These are phyloP conservation scores for Blastomyces parvus DNA, from an alignment of 2,329 filamentous ascomycete species.

Conservation along the genomic window DNA sequence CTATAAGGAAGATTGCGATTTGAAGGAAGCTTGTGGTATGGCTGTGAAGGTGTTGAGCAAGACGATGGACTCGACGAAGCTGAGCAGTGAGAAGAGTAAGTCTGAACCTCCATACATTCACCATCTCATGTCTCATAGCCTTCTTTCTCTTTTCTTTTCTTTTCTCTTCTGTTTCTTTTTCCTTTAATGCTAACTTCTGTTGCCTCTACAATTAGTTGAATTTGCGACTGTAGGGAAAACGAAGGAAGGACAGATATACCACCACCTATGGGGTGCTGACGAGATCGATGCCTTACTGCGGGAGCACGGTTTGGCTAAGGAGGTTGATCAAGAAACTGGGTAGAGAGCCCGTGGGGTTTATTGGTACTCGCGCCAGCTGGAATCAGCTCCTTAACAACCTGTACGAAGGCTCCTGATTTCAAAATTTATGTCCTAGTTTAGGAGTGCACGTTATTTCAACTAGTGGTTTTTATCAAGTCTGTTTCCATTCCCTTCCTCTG, in stretches of 20 bases:
- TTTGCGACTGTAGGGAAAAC: constrained; percentile 97
- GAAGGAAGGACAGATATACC: constrained; percentile 91
- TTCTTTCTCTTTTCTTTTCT: neutral
- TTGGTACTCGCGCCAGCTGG: neutral
- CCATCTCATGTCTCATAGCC: no score
- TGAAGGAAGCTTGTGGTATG: constrained; percentile 94
- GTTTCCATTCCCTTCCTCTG: neutral
- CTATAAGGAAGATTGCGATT: constrained; percentile 94
- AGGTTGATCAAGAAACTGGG: constrained; percentile 55
- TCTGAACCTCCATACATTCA: constrained; percentile 16
- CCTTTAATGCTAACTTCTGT: neutral
- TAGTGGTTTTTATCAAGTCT: neutral
- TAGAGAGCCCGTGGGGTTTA: constrained; percentile 20
- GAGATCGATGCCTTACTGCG: constrained; percentile 91
- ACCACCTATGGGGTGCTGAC: constrained; percentile 92
- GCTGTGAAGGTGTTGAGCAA: constrained; percentile 99
- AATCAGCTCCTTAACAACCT: neutral
- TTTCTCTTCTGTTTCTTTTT: neutral
- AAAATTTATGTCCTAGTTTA: neutral
- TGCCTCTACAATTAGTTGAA: constrained; percentile 55
- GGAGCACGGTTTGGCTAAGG: constrained; percentile 90
- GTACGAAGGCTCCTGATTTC: neutral
- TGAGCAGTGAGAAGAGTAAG: constrained; percentile 98
- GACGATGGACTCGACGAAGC: constrained; percentile 98
- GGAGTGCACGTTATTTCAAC: neutral